Conservation (phyloP, 2,329 filamentous ascomycete species). For the Tolypocladium endophyticum region DNA sequence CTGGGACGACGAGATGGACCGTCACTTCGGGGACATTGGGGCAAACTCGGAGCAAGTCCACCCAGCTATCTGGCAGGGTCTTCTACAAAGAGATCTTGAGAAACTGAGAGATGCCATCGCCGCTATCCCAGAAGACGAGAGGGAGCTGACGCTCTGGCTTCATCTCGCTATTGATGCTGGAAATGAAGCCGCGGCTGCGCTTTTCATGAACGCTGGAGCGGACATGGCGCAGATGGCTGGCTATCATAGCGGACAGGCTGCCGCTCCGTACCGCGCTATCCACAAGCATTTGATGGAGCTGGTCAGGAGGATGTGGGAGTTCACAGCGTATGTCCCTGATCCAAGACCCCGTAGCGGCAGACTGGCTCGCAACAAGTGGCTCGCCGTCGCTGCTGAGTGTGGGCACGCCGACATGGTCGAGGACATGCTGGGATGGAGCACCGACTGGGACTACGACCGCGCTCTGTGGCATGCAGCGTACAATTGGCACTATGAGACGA, state of each 20-base stretch:
- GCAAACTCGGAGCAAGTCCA: background rate
- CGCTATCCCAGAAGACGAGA: background rate
- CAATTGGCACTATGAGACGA: background rate
- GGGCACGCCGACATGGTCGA: background rate
- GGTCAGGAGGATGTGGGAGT: background rate
- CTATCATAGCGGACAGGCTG: background rate
- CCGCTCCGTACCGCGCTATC: background rate
- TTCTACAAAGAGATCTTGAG: background rate
- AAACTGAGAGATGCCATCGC: background rate
- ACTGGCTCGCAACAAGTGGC: background rate
- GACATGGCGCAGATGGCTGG: background rate
- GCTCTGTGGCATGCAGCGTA: background rate
- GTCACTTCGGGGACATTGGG: background rate
- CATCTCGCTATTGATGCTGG: background rate
- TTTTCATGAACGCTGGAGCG: background rate
- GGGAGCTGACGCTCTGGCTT: background rate
- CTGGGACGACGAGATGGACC: background rate
- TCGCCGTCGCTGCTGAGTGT: background rate
- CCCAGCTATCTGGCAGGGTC: background rate
- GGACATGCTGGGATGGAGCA: background rate
- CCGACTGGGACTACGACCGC: background rate
- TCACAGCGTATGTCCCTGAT: background rate
- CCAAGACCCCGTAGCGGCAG: background rate
- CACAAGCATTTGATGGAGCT: background rate
- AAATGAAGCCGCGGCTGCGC: background rate